phyloP scores from a whole-genome alignment of 331 rosid species.

The Prunus yedoensis region DNA sequence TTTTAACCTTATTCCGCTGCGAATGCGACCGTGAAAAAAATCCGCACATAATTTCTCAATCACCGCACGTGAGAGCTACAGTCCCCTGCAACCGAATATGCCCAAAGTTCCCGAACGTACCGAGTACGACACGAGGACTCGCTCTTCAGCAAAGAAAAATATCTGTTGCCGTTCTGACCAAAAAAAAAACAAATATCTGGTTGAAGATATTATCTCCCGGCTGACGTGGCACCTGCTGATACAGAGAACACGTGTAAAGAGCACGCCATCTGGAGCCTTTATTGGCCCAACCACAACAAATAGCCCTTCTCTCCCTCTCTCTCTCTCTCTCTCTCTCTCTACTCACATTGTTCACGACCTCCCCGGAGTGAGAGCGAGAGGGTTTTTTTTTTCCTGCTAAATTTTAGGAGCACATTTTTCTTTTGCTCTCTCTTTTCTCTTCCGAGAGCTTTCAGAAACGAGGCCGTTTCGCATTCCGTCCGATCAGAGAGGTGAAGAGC shows the following conservation, averaged over 20 bases:
- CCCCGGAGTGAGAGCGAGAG: constrained; percentile 9
- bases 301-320: background rate
- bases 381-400: constrained; percentile 36
- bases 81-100: background rate
- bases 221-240: constrained; percentile 50
- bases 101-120: background rate
- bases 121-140: background rate
- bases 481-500: background rate
- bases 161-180: background rate
- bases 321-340: too few species aligned
- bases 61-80: background rate
- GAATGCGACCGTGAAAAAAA: too few species aligned
- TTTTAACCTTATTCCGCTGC: too few species aligned
- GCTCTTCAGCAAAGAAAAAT: background rate
- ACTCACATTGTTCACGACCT: background rate
- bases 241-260: constrained; percentile 77
- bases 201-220: constrained; percentile 58
- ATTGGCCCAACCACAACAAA: constrained; percentile 21
- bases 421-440: background rate
- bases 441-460: background rate
- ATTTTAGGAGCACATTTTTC: constrained; percentile 21
- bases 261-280: constrained; percentile 69
- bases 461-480: constrained; percentile 7
- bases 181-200: constrained; percentile 55
- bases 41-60: background rate